Conservation (phyloP, 768 basidiomycete genomes). For the Tubosaeta sp. region DNA sequence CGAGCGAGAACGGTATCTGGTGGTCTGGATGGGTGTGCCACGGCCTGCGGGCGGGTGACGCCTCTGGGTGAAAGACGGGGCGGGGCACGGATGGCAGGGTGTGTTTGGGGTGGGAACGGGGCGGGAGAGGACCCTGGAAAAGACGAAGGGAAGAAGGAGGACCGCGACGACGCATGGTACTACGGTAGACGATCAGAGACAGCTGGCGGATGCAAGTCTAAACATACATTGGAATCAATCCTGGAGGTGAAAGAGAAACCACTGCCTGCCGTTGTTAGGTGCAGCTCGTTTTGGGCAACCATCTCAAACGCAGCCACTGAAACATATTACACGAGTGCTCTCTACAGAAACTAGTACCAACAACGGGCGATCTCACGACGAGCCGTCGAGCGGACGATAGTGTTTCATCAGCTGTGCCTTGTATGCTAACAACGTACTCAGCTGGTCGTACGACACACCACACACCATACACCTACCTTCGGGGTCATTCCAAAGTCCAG, state of each 20-base stretch:
- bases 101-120: conserved; percentile 60
- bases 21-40: conserved; percentile 11
- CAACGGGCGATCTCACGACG: conserved; percentile 27
- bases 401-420: conserved; percentile 68
- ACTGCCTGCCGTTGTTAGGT: background rate
- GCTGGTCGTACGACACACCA: background rate
- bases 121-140: conserved; percentile 55
- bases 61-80: conserved; percentile 43
- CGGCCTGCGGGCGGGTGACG: conserved; percentile 12
- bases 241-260: background rate
- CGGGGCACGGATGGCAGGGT: conserved; percentile 62
- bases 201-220: background rate
- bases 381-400: conserved; percentile 53
- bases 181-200: background rate
- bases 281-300: background rate
- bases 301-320: background rate
- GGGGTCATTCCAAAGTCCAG: conserved; percentile 72
- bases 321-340: background rate
- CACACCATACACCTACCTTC: conserved; percentile 41
- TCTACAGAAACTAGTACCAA: conserved; percentile 1
- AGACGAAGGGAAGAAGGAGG: conserved; percentile 66
- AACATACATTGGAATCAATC: background rate
- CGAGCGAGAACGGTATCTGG: conserved; percentile 23
- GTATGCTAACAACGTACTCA: conserved; percentile 45
- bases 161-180: conserved; percentile 59